Percentiles rank a stretch among this genome's conserved stretches.
These are phyloP conservation scores for Dictyostelium intermedium DNA, from an alignment of 78 protist genomes.

Conservation along the genomic window DNA sequence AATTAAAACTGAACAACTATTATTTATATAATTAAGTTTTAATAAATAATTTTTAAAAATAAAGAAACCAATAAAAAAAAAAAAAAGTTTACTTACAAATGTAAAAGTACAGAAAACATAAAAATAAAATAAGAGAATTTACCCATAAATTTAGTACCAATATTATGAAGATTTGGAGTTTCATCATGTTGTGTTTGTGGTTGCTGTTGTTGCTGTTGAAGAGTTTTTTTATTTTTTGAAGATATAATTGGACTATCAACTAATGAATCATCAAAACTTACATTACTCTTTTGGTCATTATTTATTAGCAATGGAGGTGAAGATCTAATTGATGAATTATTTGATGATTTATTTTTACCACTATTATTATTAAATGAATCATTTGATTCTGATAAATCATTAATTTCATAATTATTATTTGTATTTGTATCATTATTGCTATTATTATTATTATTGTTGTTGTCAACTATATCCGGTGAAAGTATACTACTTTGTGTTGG, in stretches of 20 bases:
- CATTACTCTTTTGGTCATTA: background rate
- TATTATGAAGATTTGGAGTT: slow-evolving; percentile 58
- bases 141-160: slow-evolving; percentile 44
- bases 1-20: slow-evolving; percentile 47
- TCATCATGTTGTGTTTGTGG: background rate
- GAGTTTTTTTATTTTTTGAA: background rate
- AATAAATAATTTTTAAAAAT: background rate
- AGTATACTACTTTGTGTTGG: background rate
- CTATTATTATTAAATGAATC: background rate
- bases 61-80: too few relatives aligned
- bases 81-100: slow-evolving; percentile 63
- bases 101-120: slow-evolving; percentile 68
- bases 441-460: background rate
- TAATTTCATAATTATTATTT: background rate
- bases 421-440: background rate
- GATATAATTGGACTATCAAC: background rate
- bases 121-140: slow-evolving; percentile 3
- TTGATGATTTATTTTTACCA: background rate
- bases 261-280: background rate
- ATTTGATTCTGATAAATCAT: background rate
- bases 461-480: background rate
- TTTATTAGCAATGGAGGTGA: background rate
- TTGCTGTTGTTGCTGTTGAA: background rate
- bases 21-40: background rate
- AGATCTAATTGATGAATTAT: background rate